Percentiles rank a stretch among this genome's conserved stretches.
phyloP scores from a whole-genome alignment of 2,329 filamentous ascomycete genomes.

The Alternaria consortialis region DNA sequence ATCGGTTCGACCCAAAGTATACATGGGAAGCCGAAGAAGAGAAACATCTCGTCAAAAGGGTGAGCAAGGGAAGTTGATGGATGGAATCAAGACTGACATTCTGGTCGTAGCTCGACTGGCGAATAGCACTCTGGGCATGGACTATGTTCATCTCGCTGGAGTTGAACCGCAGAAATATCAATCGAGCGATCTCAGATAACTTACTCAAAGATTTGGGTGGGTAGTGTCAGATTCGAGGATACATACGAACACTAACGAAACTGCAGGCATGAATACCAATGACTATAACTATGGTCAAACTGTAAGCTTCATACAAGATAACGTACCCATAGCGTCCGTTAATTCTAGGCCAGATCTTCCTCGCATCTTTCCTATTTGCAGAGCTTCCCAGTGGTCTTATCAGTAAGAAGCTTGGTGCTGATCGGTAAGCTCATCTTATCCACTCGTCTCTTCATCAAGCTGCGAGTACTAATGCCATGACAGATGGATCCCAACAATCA shows the following conservation, averaged over 20 bases:
- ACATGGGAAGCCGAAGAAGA: slow-evolving; percentile 60
- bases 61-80: slow-evolving; percentile 32
- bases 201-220: slow-evolving; percentile 42
- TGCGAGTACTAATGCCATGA: background rate
- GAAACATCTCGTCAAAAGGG: slow-evolving; percentile 57
- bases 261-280: background rate
- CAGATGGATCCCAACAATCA: slow-evolving; percentile 51
- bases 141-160: slow-evolving; percentile 61
- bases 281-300: background rate
- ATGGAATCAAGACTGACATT: background rate
- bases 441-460: background rate
- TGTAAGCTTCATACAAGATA: background rate
- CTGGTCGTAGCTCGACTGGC: slow-evolving; percentile 33
- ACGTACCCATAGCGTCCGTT: background rate
- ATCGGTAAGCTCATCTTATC: slow-evolving; percentile 36
- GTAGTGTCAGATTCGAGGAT: background rate
- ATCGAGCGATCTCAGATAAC: slow-evolving; percentile 51
- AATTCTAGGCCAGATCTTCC: slow-evolving; percentile 32
- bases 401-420: slow-evolving; percentile 62
- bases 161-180: slow-evolving; percentile 60
- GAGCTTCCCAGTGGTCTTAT: slow-evolving; percentile 61
- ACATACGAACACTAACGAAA: background rate
- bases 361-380: slow-evolving; percentile 57
- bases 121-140: slow-evolving; percentile 50
- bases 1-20: slow-evolving; percentile 60